Evolutionary conservation across 2,329 filamentous ascomycete species (phyloP), one percentile per base, ranked within the genome.

Genomic region (Fusarium sp.): DNA sequence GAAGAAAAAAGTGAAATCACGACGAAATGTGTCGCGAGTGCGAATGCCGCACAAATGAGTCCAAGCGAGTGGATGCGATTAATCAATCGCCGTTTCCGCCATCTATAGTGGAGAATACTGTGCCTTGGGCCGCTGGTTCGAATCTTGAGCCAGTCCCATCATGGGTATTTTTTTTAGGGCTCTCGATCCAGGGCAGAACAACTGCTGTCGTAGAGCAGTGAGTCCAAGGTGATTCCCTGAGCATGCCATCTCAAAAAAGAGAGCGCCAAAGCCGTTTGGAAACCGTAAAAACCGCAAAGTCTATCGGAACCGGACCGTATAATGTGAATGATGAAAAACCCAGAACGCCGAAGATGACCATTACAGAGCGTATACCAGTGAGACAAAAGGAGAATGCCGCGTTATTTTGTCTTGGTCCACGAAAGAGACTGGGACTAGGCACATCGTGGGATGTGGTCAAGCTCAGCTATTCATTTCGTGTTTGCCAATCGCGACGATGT

Each of bases 351-450:
- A 63, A 67, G 67, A 68, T 74, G 70, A 75, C 68, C 75, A 79
- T 79, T 79, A 79, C 76, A 69, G 72, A 79, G 72, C 74, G 60
- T 79, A 60, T 78, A 76, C 61, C 68, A 72, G 58, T 62, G 49
- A 71, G 50, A 70, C 40, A 72, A 46, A 71, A 63, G 55, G 58
- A 64, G 46, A 67, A 58, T 49, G 62, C 50, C 67, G 64, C 65
- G 31, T 34, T 49, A 44, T 53, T 23, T 36, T 59, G 49, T 49
- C 33, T 55, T 59, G 42, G 36, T 27, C 46, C 27, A 23, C 33
- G 13, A 25, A 16, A 27, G 49, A 36, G 27, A 18, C 13, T 10
- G 23, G 38, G 29, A 20, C 55, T 33, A 25, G 16, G 2, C 16
- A 11, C 25, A 57, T 50, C 46, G 23, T 27, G 14, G 13, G 49